Evolutionary conservation across 441 rosid genomes (phyloP), one percentile per base, ranked within the genome.

Genomic region (Aleurites moluccanus): DNA sequence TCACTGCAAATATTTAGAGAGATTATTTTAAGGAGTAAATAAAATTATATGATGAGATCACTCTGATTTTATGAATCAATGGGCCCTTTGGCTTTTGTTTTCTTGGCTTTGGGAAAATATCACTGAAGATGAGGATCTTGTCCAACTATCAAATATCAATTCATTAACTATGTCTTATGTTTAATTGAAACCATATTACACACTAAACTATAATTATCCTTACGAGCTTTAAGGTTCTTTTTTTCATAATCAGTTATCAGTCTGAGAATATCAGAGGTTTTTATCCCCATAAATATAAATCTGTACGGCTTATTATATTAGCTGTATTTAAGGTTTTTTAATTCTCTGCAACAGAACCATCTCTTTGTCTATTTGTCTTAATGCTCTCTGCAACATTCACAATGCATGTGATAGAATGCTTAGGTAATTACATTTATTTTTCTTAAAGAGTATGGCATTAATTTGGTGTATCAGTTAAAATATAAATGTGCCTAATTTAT

Each of bases 81-180:
- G 10, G 18, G 16, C 21, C 21, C 18, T 50, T 67, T 20, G 28
- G 6, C 50, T 27, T 66, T 30, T 56, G 30, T 35, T 60, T 60
- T 45, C 28, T 73, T 14, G 61, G 60, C 33, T 18, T 13, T 49
- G n/a, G 8, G 28, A 62, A 66, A 27, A 66, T 16, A 15, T 40
- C 42, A 65, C 77, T 42, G 5, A 44, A 74, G 38, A 74, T 6
- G 23, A 56, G 77, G 77, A 74, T 66, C 77, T 74, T 74, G 77
- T 57, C 77, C 59, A 64, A 38, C 50, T 55, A 35, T 35, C 6
- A 35, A 4, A 35, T 35, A 35, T 6, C 6, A 35, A 35, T 4
- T 7, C 38, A 5, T 20, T 3, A 20, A 55, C 25, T 40, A 73
- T 40, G 25, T 50, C n/a, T n/a, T 4, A 7, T 21, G 33, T 56